Evolutionary conservation across 73 alveolate genomes (phyloP).

Genomic region (Effrenium voratum): DNA sequence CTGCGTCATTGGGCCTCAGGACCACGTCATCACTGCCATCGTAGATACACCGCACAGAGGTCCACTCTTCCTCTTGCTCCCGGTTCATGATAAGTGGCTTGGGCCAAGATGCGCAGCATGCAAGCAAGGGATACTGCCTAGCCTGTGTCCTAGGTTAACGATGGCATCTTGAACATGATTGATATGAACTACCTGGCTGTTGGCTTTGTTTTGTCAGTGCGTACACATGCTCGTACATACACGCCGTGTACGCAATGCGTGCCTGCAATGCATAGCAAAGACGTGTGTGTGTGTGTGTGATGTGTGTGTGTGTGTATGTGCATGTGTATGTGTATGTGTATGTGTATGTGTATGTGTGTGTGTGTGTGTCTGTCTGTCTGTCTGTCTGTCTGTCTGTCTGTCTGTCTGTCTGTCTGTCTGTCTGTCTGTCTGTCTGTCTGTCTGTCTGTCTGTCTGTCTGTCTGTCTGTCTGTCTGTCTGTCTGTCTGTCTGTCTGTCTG

Average conservation of each 20-base stretch:
- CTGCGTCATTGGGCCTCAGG: neutral
- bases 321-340: neutral
- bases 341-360: neutral
- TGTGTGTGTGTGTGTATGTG: slow-evolving; percentile 5
- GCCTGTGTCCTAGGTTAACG: too few relatives aligned
- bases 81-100: neutral
- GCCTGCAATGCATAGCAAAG: too few relatives aligned
- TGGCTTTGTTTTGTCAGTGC: too few relatives aligned
- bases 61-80: slow-evolving; percentile 4
- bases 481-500: too few relatives aligned
- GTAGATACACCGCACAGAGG: slow-evolving; percentile 21
- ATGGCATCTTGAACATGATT: too few relatives aligned
- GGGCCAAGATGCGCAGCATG: neutral
- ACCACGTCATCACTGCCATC: slow-evolving; percentile 24
- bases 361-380: neutral
- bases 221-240: too few relatives aligned
- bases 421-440: neutral
- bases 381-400: neutral
- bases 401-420: neutral
- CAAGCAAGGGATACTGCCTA: neutral
- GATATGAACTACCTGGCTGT: too few relatives aligned
- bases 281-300: too few relatives aligned
- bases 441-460: neutral
- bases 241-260: too few relatives aligned
- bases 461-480: too few relatives aligned